Evolutionary conservation across 2,329 filamentous ascomycete genomes (phyloP).

Genomic region (Rhinocladiella similis): DNA sequence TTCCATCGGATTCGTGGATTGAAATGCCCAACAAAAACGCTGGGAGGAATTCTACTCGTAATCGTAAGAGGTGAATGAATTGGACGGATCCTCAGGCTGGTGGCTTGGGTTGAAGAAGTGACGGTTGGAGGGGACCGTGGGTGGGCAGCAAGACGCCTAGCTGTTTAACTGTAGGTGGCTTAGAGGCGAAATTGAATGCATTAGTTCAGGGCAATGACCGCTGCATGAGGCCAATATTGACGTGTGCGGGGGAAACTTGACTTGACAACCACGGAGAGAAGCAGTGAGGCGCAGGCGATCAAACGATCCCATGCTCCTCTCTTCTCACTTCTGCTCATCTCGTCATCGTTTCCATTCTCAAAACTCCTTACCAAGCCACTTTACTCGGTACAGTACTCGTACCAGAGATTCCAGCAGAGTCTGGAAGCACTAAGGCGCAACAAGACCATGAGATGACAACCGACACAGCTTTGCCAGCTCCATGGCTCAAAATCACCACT

Average conservation of each 20-base stretch:
- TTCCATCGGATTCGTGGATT: conserved; percentile 7
- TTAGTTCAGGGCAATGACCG: background rate
- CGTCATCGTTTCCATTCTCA: too few species aligned
- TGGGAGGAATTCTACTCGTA: background rate
- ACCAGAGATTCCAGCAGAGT: too few species aligned
- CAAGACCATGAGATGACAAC: conserved; percentile 4
- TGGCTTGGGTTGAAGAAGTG: background rate
- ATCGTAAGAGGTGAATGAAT: background rate
- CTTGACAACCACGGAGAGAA: background rate
- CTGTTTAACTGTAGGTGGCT: background rate
- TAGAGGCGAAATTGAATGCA: background rate
- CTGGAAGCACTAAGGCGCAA: conserved; percentile 3
- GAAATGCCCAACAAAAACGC: background rate
- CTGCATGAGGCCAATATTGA: background rate
- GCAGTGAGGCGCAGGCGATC: too few species aligned
- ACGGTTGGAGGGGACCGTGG: background rate
- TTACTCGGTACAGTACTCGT: too few species aligned
- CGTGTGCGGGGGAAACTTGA: background rate
- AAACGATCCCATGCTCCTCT: too few species aligned
- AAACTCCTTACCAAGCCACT: too few species aligned
- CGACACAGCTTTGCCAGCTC: conserved; percentile 13
- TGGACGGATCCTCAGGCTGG: background rate
- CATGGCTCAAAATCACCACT: conserved; percentile 29
- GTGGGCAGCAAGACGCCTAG: background rate
- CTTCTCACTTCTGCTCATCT: too few species aligned